Evolutionary conservation across 2,329 filamentous ascomycete genomes (phyloP).

Genomic region (Emergomyces orientalis): DNA sequence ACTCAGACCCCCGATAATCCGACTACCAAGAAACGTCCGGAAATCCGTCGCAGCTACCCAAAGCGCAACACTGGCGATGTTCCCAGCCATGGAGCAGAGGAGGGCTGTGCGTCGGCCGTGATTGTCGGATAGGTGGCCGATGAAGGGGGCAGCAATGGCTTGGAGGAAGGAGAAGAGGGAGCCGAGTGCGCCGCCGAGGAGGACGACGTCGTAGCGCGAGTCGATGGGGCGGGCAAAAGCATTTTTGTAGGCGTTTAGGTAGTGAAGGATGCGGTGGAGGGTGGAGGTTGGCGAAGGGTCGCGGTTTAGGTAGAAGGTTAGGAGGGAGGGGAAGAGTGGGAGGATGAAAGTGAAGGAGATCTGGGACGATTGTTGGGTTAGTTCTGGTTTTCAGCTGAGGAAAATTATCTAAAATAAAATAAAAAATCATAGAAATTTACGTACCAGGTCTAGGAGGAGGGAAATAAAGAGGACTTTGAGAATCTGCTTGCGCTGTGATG

Average conservation of each 20-base stretch:
- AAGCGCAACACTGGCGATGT: constrained; percentile 83
- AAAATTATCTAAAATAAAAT: not conserved
- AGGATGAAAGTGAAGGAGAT: constrained; percentile 98
- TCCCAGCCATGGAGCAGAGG: constrained; percentile 83
- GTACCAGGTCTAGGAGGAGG: constrained; percentile 77
- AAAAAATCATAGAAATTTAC: constrained; percentile 37
- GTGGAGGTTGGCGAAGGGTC: constrained; percentile 57
- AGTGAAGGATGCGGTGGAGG: constrained; percentile 68
- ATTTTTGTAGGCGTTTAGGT: constrained; percentile 89
- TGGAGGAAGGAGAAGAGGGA: constrained; percentile 91
- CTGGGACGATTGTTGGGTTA: constrained; percentile 38
- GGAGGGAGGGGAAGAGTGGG: constrained; percentile 85
- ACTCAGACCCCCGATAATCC: constrained; percentile 82
- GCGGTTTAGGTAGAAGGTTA: constrained; percentile 88
- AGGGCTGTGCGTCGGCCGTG: constrained; percentile 81
- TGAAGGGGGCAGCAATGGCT: constrained; percentile 82
- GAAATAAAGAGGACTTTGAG: constrained; percentile 82
- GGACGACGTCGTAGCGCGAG: constrained; percentile 90
- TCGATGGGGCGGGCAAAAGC: constrained; percentile 88
- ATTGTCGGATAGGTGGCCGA: constrained; percentile 77
- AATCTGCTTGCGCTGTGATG: constrained; percentile 61
- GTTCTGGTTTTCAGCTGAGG: not conserved
- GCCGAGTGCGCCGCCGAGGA: constrained; percentile 85
- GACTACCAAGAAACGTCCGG: constrained; percentile 86
- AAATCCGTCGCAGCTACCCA: constrained; percentile 95